Percentiles rank a stretch among this genome's conserved stretches.
Evolutionary conservation across 148 eudicot genomes (phyloP).

Genomic region (Gaultheria prostrata): DNA sequence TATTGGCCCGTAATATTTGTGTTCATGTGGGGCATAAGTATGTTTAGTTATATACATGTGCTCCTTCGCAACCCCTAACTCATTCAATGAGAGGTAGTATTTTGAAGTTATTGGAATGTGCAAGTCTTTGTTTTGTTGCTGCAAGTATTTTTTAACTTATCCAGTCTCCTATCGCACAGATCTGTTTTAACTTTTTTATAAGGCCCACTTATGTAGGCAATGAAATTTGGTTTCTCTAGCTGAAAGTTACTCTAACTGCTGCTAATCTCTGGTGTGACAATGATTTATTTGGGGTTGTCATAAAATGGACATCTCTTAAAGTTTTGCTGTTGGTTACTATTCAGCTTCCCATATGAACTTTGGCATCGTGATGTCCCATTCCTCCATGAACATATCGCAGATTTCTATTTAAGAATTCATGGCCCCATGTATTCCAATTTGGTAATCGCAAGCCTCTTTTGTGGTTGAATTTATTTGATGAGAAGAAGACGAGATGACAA

Average conservation of each 20-base stretch:
- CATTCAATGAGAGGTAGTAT: not conserved
- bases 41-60: not conserved
- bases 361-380: not conserved
- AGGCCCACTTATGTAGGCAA: no score
- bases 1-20: conserved; percentile 31
- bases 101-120: not conserved
- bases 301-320: not conserved
- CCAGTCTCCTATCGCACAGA: not conserved
- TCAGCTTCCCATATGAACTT: not conserved
- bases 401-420: not conserved
- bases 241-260: not conserved
- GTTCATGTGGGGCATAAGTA: conserved; percentile 4
- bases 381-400: not conserved
- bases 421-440: not conserved
- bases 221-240: not conserved
- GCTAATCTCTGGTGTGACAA: not conserved
- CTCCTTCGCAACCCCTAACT: no score
- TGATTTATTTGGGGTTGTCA: not conserved
- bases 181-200: not conserved
- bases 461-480: not conserved
- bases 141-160: conserved; percentile 3
- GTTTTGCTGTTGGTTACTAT: not conserved
- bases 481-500: not conserved
- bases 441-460: not conserved
- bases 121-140: not conserved